A percentile compares a stretch with the other conserved stretches of the same genome.
phyloP scores from a whole-genome alignment of 768 basidiomycete genomes.

The Amanita thiersii region DNA sequence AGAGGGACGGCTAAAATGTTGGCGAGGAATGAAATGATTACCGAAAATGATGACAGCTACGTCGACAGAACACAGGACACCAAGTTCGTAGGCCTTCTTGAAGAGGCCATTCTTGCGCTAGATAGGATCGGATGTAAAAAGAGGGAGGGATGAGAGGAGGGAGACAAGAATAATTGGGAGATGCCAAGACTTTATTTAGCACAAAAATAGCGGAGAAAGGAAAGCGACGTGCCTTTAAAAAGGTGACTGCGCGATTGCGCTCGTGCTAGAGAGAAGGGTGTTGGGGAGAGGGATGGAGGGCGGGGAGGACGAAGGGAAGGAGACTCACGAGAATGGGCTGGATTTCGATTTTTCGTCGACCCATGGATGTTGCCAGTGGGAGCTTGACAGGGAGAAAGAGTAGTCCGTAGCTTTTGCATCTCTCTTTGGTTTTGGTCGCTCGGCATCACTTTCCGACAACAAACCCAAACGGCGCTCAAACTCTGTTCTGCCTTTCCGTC shows the following conservation, averaged over 20 bases:
- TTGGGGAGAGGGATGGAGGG: constrained; percentile 10
- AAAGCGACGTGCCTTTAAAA: constrained; percentile 62
- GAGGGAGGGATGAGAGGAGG: constrained; percentile 17
- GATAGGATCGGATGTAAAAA: constrained; percentile 6
- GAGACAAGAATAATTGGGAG: constrained; percentile 27
- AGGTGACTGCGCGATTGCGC: constrained; percentile 86
- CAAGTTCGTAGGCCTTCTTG: constrained; percentile 88
- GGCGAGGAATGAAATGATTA: constrained; percentile 12
- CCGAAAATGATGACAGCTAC: constrained; percentile 84
- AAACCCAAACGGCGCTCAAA: constrained; percentile 9
- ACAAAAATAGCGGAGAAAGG: constrained; percentile 55
- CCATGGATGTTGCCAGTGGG: constrained; percentile 40
- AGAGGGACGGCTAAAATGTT: constrained; percentile 7
- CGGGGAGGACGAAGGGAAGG: constrained; percentile 12
- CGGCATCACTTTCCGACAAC: constrained; percentile 8
- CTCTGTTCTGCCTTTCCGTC: neutral
- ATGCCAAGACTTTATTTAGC: constrained; percentile 33
- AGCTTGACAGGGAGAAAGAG: constrained; percentile 1
- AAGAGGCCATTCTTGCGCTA: constrained; percentile 87
- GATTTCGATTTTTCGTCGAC: constrained; percentile 76
- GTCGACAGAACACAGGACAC: constrained; percentile 84
- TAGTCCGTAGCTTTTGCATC: constrained; percentile 5
- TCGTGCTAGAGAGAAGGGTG: constrained; percentile 63
- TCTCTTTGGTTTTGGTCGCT: neutral
- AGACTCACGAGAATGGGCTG: constrained; percentile 68